Evolutionary conservation across 371 early-diverging fungal genomes (phyloP).

Genomic region (Conidiobolus incongruus): DNA sequence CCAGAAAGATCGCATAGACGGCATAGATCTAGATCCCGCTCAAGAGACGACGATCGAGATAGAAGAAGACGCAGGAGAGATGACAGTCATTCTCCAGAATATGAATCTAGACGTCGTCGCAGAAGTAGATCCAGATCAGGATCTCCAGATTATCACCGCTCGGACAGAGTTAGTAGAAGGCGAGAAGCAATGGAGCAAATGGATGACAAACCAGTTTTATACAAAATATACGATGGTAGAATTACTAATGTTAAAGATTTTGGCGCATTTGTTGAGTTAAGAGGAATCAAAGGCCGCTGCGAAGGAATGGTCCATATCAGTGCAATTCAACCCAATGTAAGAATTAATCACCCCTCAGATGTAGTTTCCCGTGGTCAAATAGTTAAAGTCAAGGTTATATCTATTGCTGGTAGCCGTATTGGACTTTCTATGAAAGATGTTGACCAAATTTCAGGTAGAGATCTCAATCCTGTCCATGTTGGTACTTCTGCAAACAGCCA

Average conservation of each 20-base stretch:
- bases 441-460: conserved; percentile 75
- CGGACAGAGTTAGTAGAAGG: conserved; percentile 7
- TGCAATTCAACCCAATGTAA: conserved; percentile 26
- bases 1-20: conserved; percentile 9
- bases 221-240: conserved; percentile 73
- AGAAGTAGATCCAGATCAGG: conserved; percentile 14
- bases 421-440: conserved; percentile 87
- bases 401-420: conserved; percentile 51
- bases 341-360: conserved; percentile 60
- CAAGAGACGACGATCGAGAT: conserved; percentile 9
- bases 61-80: conserved; percentile 8
- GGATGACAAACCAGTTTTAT: conserved; percentile 58
- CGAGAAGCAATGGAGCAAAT: not conserved
- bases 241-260: conserved; percentile 66
- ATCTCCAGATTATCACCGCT: conserved; percentile 9
- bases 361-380: conserved; percentile 47
- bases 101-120: conserved; percentile 10
- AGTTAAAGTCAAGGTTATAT: conserved; percentile 87
- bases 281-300: conserved; percentile 41
- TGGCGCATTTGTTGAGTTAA: conserved; percentile 74
- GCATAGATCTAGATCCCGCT: conserved; percentile 14
- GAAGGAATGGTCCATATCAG: conserved; percentile 82
- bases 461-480: conserved; percentile 27
- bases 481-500: conserved; percentile 17
- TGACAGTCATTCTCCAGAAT: conserved; percentile 4